Conservation (phyloP, 2,329 filamentous ascomycete genomes). For the Claviceps pazoutovae region DNA sequence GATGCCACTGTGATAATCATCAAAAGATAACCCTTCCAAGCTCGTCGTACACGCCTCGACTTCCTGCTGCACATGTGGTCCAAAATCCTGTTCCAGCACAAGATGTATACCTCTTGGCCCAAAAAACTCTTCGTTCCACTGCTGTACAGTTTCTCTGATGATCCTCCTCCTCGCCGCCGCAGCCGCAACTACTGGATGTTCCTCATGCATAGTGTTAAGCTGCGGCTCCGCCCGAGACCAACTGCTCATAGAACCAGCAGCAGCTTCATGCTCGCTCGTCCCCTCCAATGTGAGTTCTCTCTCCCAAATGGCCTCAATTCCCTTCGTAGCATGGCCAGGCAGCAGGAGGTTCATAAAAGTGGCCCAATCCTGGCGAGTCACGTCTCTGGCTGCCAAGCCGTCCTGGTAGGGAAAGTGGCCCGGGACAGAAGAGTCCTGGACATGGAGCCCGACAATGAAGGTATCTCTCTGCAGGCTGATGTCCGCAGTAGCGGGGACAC, state of each 20-base stretch:
- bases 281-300: slow-evolving; percentile 33
- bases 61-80: slow-evolving; percentile 4
- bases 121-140: slow-evolving; percentile 47
- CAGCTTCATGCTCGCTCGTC: slow-evolving; percentile 8
- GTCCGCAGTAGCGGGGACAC: slow-evolving; percentile 13
- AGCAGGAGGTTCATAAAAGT: slow-evolving; percentile 45
- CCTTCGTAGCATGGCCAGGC: slow-evolving; percentile 29
- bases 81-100: slow-evolving; percentile 13
- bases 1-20: slow-evolving; percentile 14
- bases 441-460: slow-evolving; percentile 20
- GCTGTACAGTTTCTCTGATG: slow-evolving; percentile 28
- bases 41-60: slow-evolving; percentile 4
- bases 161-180: slow-evolving; percentile 11
- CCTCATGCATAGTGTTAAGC: slow-evolving; percentile 20
- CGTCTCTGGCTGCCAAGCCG: slow-evolving; percentile 27
- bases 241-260: slow-evolving; percentile 11
- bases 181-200: slow-evolving; percentile 5
- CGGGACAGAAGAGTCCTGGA: slow-evolving; percentile 23
- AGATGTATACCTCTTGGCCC: slow-evolving; percentile 33
- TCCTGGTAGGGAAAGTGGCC: slow-evolving; percentile 30
- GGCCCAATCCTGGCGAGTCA: slow-evolving; percentile 40
- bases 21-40: slow-evolving; percentile 25
- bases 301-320: slow-evolving; percentile 34
- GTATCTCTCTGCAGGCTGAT: slow-evolving; percentile 8
- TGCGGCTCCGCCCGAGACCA: slow-evolving; percentile 25